Base-by-base conservation (phyloP, 176 grass and related monocot genomes). In the Olyra latifolia region DNA sequence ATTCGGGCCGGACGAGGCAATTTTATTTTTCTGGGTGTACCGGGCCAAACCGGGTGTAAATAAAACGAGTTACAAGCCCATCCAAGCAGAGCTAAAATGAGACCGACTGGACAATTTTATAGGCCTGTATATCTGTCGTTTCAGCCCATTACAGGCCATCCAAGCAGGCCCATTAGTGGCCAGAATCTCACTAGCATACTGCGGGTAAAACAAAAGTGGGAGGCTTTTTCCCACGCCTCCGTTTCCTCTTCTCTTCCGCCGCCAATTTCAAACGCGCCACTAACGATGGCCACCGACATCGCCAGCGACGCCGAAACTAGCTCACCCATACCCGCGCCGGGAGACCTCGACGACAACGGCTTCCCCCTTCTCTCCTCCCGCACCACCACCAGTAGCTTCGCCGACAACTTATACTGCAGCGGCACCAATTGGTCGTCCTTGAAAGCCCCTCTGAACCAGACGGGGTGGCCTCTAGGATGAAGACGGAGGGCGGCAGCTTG, bases 391-490 rank as follows among this genome's bases (percentile, higher is more conserved):
- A 69, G 72, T 53, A 72, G 74, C 62, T 89, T 95, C 70, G 84
- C 80, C 2, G 81, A 58, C 17, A 87, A 92, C 42, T 92, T 95
- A 47, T 95, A 92, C 79, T 62, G 87, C 11, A 81, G 87, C 77
- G 89, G 92, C 45, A 68, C 69, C 38, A 84, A 95, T 72, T 92
- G 83, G 80, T 89, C 92, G 52, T 78, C 68, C 57, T 78, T 95
- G 62, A 56, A 42, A 17, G 67, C 42, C 78, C 46, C 62, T 62
- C 25, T 7, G 28, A 25, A 62, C 27, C 10, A 44, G 9, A 7
- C 2, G 10, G 74, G 68, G 22, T 19, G 20, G 15, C 1, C 32
- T 29, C 29, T 4, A 69, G 54, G n/a, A 23, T 0, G 17, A 83
- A 74, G 60, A 68, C 41, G 7, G 78, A 52, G 66, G 39, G 56